phyloP scores from a whole-genome alignment of 495 filamentous ascomycete species.

The Trichocladium uniseriatum region DNA sequence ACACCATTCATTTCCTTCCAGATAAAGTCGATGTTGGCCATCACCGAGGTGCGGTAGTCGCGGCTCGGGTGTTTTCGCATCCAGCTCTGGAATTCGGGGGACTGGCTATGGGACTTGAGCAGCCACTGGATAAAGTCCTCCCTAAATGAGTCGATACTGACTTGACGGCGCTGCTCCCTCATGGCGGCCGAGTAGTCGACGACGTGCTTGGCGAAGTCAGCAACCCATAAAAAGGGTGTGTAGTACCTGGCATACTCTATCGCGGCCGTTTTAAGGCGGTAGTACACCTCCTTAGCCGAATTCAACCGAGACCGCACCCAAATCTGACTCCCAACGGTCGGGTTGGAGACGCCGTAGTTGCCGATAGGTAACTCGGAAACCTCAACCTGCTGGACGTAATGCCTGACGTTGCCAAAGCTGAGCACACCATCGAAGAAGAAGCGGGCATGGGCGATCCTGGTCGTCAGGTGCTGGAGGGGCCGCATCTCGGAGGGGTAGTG shows the following conservation, averaged over 20 bases:
- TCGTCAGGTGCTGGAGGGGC: conserved; percentile 41
- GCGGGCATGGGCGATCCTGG: conserved; percentile 22
- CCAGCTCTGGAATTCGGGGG: conserved; percentile 41
- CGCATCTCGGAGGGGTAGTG: conserved; percentile 39
- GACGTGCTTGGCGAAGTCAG: conserved; percentile 56
- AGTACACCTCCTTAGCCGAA: conserved; percentile 45
- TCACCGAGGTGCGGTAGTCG: conserved; percentile 51
- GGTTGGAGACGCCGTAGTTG: conserved; percentile 46
- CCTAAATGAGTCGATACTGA: conserved; percentile 46
- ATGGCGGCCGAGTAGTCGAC: conserved; percentile 47
- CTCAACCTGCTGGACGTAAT: conserved; percentile 45
- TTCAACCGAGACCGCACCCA: conserved; percentile 49
- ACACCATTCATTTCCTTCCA: conserved; percentile 50
- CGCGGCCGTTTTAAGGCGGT: conserved; percentile 46
- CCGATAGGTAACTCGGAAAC: conserved; percentile 54
- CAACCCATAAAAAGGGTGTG: conserved; percentile 56
- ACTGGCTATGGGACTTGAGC: conserved; percentile 26
- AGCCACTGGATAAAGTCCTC: conserved; percentile 48
- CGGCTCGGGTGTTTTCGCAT: conserved; percentile 28
- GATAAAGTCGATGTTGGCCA: conserved; percentile 50
- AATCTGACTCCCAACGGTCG: conserved; percentile 43
- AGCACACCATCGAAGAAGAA: conserved; percentile 55
- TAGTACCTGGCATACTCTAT: conserved; percentile 50
- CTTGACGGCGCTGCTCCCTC: conserved; percentile 20
- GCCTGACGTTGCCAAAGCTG: conserved; percentile 27